These are phyloP conservation scores for Aspergillus neoniger DNA, from an alignment of 2,329 filamentous ascomycete genomes.

Conservation along the genomic window DNA sequence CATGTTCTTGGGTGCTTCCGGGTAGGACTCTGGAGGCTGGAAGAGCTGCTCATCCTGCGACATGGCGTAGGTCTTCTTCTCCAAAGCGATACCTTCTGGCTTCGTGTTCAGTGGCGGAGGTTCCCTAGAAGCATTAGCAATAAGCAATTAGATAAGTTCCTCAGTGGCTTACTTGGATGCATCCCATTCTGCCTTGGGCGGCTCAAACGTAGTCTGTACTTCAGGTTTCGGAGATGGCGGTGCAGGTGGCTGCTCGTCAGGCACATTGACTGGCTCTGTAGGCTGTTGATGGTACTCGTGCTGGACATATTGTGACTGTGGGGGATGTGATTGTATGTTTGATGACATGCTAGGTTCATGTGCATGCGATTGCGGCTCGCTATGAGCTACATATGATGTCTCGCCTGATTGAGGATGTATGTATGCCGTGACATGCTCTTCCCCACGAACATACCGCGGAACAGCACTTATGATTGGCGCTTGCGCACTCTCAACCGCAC, in stretches of 20 bases:
- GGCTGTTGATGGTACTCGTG: conserved; percentile 34
- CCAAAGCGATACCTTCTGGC: conserved; percentile 85
- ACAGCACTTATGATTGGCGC: conserved; percentile 39
- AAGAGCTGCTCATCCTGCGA: conserved; percentile 74
- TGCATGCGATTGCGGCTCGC: conserved; percentile 14
- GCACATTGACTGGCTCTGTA: conserved; percentile 48
- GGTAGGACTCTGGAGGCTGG: conserved; percentile 73
- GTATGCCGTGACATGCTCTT: conserved; percentile 44
- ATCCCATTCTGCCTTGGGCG: conserved; percentile 64
- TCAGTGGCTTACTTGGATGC: conserved; percentile 55
- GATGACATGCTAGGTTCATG: conserved; percentile 9
- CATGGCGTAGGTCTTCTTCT: conserved; percentile 77
- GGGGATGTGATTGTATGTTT: background rate
- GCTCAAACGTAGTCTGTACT: conserved; percentile 52
- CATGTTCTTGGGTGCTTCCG: conserved; percentile 83
- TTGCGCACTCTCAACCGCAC: conserved; percentile 1
- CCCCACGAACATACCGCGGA: conserved; percentile 49
- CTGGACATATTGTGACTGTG: background rate
- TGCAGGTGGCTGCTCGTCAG: conserved; percentile 45
- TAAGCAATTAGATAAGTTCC: conserved; percentile 10
- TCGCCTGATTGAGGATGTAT: conserved; percentile 24
- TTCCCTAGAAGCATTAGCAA: conserved; percentile 52
- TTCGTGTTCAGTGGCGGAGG: conserved; percentile 65
- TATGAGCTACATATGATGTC: conserved; percentile 16
- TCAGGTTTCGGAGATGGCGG: conserved; percentile 27